Evolutionary conservation across 768 basidiomycete genomes (phyloP).

Genomic region (Hortiboletus flavorubellus): DNA sequence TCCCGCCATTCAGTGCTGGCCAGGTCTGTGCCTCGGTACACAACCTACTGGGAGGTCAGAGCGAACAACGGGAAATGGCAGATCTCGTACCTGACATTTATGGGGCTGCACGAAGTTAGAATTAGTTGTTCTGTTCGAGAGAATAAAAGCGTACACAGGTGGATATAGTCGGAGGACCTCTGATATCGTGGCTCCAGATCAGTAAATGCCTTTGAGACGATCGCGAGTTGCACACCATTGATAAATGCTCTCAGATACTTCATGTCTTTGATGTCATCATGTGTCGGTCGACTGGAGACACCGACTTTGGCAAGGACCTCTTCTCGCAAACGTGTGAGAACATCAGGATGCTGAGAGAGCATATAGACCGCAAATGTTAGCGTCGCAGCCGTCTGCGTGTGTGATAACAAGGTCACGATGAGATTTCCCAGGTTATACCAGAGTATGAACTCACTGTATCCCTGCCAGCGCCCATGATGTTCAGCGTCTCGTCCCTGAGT

Average conservation of each 20-base stretch:
- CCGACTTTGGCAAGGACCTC: slow-evolving; percentile 58
- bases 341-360: slow-evolving; percentile 50
- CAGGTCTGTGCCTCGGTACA: slow-evolving; percentile 15
- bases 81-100: slow-evolving; percentile 19
- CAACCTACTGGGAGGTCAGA: slow-evolving; percentile 14
- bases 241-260: slow-evolving; percentile 63
- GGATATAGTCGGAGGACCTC: slow-evolving; percentile 34
- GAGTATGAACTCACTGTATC: slow-evolving; percentile 40
- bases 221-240: slow-evolving; percentile 42
- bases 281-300: slow-evolving; percentile 43
- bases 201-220: background rate
- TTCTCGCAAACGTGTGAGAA: slow-evolving; percentile 47
- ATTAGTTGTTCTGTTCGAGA: background rate
- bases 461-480: slow-evolving; percentile 31
- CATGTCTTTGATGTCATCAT: slow-evolving; percentile 58
- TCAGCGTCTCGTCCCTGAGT: slow-evolving; percentile 27
- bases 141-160: slow-evolving; percentile 20
- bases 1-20: slow-evolving; percentile 30
- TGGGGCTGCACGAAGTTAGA: slow-evolving; percentile 18
- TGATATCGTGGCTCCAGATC: slow-evolving; percentile 2
- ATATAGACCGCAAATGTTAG: slow-evolving; percentile 39
- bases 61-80: no score
- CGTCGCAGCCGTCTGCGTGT: slow-evolving; percentile 29
- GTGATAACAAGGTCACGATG: background rate
- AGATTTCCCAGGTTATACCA: background rate